Conservation (phyloP, 306 rosid genomes). For the Cicer cuneatum region DNA sequence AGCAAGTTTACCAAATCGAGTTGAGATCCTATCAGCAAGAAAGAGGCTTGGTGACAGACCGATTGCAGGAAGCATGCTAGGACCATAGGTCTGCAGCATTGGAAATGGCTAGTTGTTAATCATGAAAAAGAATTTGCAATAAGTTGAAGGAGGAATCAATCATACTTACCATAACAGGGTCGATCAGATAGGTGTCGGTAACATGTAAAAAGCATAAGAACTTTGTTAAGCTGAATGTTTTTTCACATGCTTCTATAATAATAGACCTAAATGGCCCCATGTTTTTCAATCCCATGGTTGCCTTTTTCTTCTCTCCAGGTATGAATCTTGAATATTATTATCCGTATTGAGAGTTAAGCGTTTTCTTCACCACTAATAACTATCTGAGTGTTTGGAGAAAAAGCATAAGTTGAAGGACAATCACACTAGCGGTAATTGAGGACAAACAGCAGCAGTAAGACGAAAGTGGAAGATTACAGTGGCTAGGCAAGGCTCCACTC, state of each 20-base stretch:
- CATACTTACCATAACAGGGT: slow-evolving; percentile 46
- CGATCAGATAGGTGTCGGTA: slow-evolving; percentile 49
- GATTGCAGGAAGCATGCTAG: slow-evolving; percentile 86
- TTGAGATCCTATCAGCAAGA: slow-evolving; percentile 61
- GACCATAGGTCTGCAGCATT: slow-evolving; percentile 65
- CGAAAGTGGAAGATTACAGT: no score
- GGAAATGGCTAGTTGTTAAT: slow-evolving; percentile 23
- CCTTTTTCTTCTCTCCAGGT: slow-evolving; percentile 11
- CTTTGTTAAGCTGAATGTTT: slow-evolving; percentile 36
- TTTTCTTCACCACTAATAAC: neutral
- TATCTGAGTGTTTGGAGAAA: no score
- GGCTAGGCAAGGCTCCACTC: no score
- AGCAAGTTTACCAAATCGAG: slow-evolving; percentile 55
- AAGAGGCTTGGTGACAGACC: slow-evolving; percentile 36
- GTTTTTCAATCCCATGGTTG: slow-evolving; percentile 24
- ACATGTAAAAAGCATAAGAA: slow-evolving; percentile 58
- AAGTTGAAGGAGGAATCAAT: neutral
- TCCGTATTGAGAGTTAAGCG: neutral
- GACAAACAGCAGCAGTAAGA: no score
- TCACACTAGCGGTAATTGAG: no score
- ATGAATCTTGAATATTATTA: slow-evolving; percentile 7
- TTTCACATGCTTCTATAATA: slow-evolving; percentile 49
- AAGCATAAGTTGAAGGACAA: no score
- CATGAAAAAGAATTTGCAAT: neutral
- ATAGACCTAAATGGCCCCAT: slow-evolving; percentile 13